A percentile compares a stretch with the other conserved stretches of the same genome.
phyloP scores from a whole-genome alignment of 2,329 filamentous ascomycete species.

The Aureobasidium sp. region DNA sequence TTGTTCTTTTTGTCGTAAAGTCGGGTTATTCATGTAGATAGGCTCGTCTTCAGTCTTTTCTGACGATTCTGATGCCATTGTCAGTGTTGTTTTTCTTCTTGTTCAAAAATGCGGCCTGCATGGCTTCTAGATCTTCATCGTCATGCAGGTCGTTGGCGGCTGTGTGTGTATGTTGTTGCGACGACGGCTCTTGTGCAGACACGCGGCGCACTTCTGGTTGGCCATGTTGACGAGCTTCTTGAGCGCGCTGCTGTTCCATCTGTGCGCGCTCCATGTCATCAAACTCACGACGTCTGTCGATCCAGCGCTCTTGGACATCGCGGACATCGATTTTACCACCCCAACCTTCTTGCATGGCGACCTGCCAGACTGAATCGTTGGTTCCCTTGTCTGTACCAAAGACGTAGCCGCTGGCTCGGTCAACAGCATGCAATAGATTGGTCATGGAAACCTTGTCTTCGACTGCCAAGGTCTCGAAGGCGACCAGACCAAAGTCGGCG shows the following conservation, averaged over 20 bases:
- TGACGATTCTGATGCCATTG: conserved; percentile 65
- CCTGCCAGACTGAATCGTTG: conserved; percentile 95
- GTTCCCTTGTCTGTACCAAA: conserved; percentile 74
- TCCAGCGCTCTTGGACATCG: conserved; percentile 93
- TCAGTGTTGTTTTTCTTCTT: conserved; percentile 32
- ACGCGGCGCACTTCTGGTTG: conserved; percentile 11
- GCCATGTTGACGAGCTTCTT: conserved; percentile 23
- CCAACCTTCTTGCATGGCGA: conserved; percentile 70
- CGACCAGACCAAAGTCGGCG: conserved; percentile 81
- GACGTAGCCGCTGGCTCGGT: conserved; percentile 85
- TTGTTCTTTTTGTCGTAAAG: background rate
- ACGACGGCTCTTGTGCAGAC: background rate
- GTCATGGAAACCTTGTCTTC: conserved; percentile 98
- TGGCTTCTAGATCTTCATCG: conserved; percentile 34
- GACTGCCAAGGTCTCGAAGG: conserved; percentile 87
- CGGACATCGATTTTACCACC: conserved; percentile 67
- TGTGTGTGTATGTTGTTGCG: background rate
- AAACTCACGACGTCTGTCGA: conserved; percentile 81
- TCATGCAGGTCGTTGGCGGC: conserved; percentile 21
- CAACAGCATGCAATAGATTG: conserved; percentile 78
- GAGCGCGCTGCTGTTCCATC: conserved; percentile 60
- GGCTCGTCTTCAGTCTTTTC: conserved; percentile 38
- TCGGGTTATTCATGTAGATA: conserved; percentile 10
- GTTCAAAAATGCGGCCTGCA: conserved; percentile 31
- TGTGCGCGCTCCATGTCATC: conserved; percentile 71